Percentiles rank a stretch among this genome's conserved stretches.
Conservation (phyloP, 2,329 filamentous ascomycete genomes). For the Lasiodiplodia hormozganensis region DNA sequence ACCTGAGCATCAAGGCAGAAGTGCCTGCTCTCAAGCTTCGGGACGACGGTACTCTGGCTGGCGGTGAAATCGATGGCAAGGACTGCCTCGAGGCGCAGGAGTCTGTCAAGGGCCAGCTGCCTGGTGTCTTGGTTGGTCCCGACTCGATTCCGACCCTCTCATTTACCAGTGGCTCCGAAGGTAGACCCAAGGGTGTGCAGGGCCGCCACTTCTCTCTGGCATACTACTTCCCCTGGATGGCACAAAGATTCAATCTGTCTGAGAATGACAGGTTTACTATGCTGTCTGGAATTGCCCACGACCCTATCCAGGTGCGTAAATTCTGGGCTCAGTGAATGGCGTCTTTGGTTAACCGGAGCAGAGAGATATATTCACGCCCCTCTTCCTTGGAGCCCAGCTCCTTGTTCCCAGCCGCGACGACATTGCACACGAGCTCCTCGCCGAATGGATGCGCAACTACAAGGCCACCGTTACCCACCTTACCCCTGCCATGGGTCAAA, state of each 20-base stretch:
- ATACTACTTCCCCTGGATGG: slow-evolving; percentile 94
- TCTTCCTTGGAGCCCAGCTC: slow-evolving; percentile 83
- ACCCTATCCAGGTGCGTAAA: slow-evolving; percentile 56
- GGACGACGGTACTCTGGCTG: slow-evolving; percentile 74
- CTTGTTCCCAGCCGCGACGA: slow-evolving; percentile 81
- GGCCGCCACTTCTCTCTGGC: slow-evolving; percentile 87
- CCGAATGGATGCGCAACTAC: slow-evolving; percentile 85
- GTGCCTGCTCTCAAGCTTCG: slow-evolving; percentile 76
- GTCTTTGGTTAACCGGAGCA: slow-evolving; percentile 2
- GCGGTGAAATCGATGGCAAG: slow-evolving; percentile 68
- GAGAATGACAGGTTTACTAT: slow-evolving; percentile 79
- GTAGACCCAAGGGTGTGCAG: slow-evolving; percentile 83
- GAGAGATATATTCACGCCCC: slow-evolving; percentile 84
- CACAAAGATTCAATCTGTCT: slow-evolving; percentile 76
- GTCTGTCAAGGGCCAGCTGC: slow-evolving; percentile 61
- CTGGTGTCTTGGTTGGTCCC: slow-evolving; percentile 81
- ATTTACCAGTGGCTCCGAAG: slow-evolving; percentile 72
- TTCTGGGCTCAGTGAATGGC: neutral
- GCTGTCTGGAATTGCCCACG: slow-evolving; percentile 82
- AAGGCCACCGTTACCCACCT: slow-evolving; percentile 82
- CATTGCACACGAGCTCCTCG: slow-evolving; percentile 84
- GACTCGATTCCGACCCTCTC: slow-evolving; percentile 79
- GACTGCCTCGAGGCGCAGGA: slow-evolving; percentile 70
- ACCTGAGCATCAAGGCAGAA: slow-evolving; percentile 74
- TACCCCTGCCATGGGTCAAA: slow-evolving; percentile 96